Base-by-base conservation (phyloP, 805 yeast species). In the Teunomyces tritomae region DNA sequence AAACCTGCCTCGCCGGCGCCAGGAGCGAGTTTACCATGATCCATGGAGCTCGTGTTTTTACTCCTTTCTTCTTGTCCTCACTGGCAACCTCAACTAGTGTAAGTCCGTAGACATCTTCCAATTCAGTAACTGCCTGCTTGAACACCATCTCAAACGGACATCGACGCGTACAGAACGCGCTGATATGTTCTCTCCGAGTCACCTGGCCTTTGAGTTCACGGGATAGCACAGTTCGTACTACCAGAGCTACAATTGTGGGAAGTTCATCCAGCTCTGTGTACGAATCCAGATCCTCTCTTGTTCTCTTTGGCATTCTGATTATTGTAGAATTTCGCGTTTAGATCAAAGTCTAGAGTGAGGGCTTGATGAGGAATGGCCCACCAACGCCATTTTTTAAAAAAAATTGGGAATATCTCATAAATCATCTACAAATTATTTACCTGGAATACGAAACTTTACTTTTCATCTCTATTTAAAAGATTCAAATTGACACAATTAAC, bases 51-150 rank as follows among this genome's bases (percentile, higher is more conserved):
- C 45, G 52, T 34, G 34, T 39, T 29, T 17, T 41, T 7, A 34
- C 44, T 6, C 43, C 36, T 20, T 36, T 28, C 28, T 45, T 36
- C 39, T 37, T 39, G 20, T 34, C 33, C 16, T 50, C 45, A 14
- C 30, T 35, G 32, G 36, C 56, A 5, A 55, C 46, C 32, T 54
- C 57, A 20, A 51, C 59, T 32, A 70, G 48, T 27, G 55, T 49
- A 36, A 70, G 45, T 5, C 72, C 74, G 44, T 67, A 69, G 0
- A 58, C 52, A 1, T 51, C 45, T 33, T 57, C 55, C 32, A 70
- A 49, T 17, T 53, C 56, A 0, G 37, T 43, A 32, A 53, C 54
- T 1, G 57, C 56, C 5, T 47, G 49, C 16, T 44, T 44, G 6
- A 67, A 39, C 20, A 64, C 39, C 20, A 41, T 52, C 33, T 47